Base-by-base conservation (phyloP, 2,329 filamentous ascomycete species). In the Colletotrichum sublineola region DNA sequence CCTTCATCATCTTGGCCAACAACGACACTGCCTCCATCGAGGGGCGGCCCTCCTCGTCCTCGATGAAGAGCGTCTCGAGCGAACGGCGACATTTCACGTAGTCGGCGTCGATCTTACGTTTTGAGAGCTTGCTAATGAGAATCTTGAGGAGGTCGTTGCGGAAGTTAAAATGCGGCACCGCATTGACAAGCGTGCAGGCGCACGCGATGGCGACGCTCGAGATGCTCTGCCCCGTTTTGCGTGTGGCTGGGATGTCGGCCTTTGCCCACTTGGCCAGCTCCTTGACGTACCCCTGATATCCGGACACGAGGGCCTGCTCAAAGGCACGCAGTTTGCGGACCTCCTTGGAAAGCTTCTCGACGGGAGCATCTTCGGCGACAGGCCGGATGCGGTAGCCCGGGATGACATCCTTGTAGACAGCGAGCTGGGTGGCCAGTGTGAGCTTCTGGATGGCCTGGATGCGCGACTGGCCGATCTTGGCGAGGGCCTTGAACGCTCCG, bases 91-190 rank as follows among this genome's bases (percentile, higher is more conserved):
- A 97, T 80, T 94, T 95, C 74, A 88, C 81, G 75, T 94, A 96
- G 74, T 97, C 92, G 2, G 86, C 87, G 78, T 97, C 94, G 1
- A 94, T 83, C 66, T 88, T 89, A 76, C 91, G 90, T 69, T 87
- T 89, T 78, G 94, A 95, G 46, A 99, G 86, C 80, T 96, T 96
- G 76, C 91, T 91, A 31, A 97, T 91, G 18, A 99, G 80, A 70
- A 98, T 96, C 81, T 94, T 94, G 73, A 99, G 84, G 65, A 99
- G 85, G 65, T 99, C 96, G 61, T 87, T 89, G 52, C 96, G 92
- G 82, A 97, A 98, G 85, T 99, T 99, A 89, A 99, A 99, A 84
- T 99, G 97, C 4, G 96, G 94, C 0, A 98, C 95, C 1, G 92
- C 87, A 29, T 89, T 90, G 52, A 98, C 83, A 20, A 99, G 87